A percentile compares a stretch with the other conserved stretches of the same genome.
These are phyloP conservation scores for Ogataea sp. DNA, from an alignment of 805 yeast genomes.

Conservation along the genomic window DNA sequence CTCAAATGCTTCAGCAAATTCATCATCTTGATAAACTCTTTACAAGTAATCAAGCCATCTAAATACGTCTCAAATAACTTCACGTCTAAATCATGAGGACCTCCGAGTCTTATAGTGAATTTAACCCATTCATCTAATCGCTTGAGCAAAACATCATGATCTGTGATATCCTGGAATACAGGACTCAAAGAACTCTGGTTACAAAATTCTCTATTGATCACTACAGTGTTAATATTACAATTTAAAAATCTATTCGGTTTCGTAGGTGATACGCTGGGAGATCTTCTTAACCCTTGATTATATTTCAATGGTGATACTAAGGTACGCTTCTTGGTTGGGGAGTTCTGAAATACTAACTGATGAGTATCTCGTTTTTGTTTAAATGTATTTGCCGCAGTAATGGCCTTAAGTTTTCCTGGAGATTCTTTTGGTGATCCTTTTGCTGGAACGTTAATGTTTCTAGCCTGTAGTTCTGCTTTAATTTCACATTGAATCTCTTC, in stretches of 20 bases:
- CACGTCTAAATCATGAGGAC: slow-evolving; percentile 19
- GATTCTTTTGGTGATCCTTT: slow-evolving; percentile 13
- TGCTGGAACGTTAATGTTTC: too few relatives aligned
- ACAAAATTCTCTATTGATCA: neutral
- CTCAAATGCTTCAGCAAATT: neutral
- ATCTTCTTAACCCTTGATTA: neutral
- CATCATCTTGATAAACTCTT: neutral
- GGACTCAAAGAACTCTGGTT: neutral
- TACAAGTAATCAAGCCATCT: slow-evolving; percentile 8
- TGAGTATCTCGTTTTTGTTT: too few relatives aligned
- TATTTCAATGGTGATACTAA: neutral
- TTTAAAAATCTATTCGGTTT: neutral
- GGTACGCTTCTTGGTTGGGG: slow-evolving; percentile 7
- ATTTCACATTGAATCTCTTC: slow-evolving; percentile 57
- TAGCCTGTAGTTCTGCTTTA: slow-evolving; percentile 37
- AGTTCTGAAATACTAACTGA: slow-evolving; percentile 3
- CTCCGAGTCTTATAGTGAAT: slow-evolving; percentile 11
- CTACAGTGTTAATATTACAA: neutral
- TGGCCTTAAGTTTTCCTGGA: slow-evolving; percentile 3
- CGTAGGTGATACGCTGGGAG: neutral
- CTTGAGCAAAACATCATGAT: slow-evolving; percentile 7
- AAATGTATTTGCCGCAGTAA: too few relatives aligned
- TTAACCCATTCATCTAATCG: slow-evolving; percentile 18
- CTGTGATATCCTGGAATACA: slow-evolving; percentile 17
- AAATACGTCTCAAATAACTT: slow-evolving; percentile 19